A percentile compares a stretch with the other conserved stretches of the same genome.
Conservation (phyloP, 1,284 basidiomycete genomes). For the Cystobasidium pallidum region DNA sequence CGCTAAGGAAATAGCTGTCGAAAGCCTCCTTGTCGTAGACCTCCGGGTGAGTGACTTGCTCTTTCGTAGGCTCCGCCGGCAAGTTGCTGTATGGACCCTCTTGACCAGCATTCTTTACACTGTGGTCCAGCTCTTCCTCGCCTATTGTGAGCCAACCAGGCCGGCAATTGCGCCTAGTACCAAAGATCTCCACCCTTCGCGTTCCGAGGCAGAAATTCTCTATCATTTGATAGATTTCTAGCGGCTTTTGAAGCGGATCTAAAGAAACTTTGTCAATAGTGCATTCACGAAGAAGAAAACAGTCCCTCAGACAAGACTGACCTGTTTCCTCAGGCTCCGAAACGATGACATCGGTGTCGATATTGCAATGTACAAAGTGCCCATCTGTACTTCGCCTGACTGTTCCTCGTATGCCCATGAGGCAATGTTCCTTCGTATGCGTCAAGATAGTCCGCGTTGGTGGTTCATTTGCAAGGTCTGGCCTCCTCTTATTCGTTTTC, state of each 20-base stretch:
- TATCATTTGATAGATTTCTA: slow-evolving; percentile 91
- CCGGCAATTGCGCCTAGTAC: slow-evolving; percentile 70
- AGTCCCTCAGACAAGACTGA: no score
- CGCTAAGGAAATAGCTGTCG: slow-evolving; percentile 26
- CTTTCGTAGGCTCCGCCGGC: background rate
- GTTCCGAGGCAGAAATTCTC: slow-evolving; percentile 97
- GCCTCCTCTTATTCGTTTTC: slow-evolving; percentile 72
- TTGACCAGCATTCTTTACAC: background rate
- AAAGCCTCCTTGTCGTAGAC: slow-evolving; percentile 30
- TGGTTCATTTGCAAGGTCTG: slow-evolving; percentile 32
- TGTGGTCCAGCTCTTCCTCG: slow-evolving; percentile 26
- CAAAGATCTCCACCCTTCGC: slow-evolving; percentile 88
- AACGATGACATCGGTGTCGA: slow-evolving; percentile 95
- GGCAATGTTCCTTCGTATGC: slow-evolving; percentile 90
- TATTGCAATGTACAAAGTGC: slow-evolving; percentile 88
- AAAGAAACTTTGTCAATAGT: no score
- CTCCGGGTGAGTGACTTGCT: background rate
- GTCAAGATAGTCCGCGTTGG: slow-evolving; percentile 64
- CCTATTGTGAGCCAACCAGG: slow-evolving; percentile 92
- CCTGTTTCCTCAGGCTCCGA: slow-evolving; percentile 79
- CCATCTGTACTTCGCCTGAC: slow-evolving; percentile 85
- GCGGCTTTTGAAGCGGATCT: slow-evolving; percentile 82
- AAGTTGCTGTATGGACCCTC: background rate
- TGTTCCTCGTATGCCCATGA: slow-evolving; percentile 98
- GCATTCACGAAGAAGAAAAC: no score